Base-by-base conservation (phyloP, 768 basidiomycete genomes). In the Lepiota brunneoincarnata region DNA sequence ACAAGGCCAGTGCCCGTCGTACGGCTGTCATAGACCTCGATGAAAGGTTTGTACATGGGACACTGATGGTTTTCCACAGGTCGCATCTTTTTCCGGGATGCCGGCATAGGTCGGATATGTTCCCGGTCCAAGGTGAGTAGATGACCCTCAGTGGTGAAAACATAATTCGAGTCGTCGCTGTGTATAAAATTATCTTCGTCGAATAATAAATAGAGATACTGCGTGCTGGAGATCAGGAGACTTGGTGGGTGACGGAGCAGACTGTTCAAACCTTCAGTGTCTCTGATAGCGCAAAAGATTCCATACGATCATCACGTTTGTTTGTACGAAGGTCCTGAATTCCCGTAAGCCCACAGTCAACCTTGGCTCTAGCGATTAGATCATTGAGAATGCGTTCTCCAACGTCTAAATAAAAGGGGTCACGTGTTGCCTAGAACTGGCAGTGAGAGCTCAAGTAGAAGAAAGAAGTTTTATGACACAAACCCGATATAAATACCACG, bases 131-230 rank as follows among this genome's bases (percentile, higher is more conserved):
- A 78, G 10, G 77, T 77, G 40, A 99, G 75, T 21, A 93, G 78
- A 65, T 99, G 97, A 0, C 96, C 97, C 68, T 98, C 97, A 1
- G 97, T 99, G 5, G 94, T 92, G 65, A 97, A 89, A 9, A 98
- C 91, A 58, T 86, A 89, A 66, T 93, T 90, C 0, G 89, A 89
- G 64, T 91, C 87, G 61, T 91, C 87, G 2, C 65, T 69, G 62
- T 93, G 83, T 21, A 94, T 63, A 0, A 77, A 76, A 59, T 92
- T 91, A 6, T 83, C 82, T 69, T 94, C 91, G 59, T 93, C 93
- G 62, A 98, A 98, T 35, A 97, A 75, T 37, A 98, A 78, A 69
- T 85, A 98, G 15, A 98, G 80, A 75, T 98, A 99, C 90, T 98
- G 47, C 1, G 21, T 26, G 31, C 14, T 2, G 18, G 14, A 26